Percentiles rank a stretch among this genome's conserved stretches.
phyloP scores from a whole-genome alignment of 768 basidiomycete species.

The Tylopilus plumbeoviolaceoides region DNA sequence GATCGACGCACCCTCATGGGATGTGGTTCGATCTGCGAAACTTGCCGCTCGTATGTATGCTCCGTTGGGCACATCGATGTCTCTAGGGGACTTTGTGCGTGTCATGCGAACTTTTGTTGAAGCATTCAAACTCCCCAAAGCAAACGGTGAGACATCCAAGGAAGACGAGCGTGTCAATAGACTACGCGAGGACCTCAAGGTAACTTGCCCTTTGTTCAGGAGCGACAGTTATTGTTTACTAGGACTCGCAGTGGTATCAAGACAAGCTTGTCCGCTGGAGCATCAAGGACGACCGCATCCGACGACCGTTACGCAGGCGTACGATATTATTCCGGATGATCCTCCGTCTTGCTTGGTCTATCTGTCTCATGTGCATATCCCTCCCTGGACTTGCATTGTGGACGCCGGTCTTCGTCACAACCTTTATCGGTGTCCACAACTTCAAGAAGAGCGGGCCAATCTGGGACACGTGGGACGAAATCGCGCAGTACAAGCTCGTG shows the following conservation, averaged over 20 bases:
- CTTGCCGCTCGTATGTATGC: constrained; percentile 78
- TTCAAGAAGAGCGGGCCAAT: constrained; percentile 81
- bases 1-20: constrained; percentile 83
- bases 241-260: constrained; percentile 57
- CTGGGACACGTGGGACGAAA: constrained; percentile 87
- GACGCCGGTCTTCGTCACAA: constrained; percentile 74
- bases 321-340: constrained; percentile 60
- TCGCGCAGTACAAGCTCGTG: constrained; percentile 84
- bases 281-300: constrained; percentile 84
- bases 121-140: constrained; percentile 44
- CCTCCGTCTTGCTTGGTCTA: constrained; percentile 61
- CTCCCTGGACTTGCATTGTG: constrained; percentile 78
- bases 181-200: constrained; percentile 58
- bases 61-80: constrained; percentile 84
- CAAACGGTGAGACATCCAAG: constrained; percentile 16
- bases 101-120: constrained; percentile 73
- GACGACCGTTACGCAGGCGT: constrained; percentile 52
- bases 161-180: constrained; percentile 29
- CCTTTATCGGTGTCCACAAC: constrained; percentile 64
- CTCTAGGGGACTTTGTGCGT: constrained; percentile 79
- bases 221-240: not conserved
- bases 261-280: constrained; percentile 63
- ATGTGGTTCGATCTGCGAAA: constrained; percentile 68
- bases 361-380: constrained; percentile 59
- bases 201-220: constrained; percentile 20